Evolutionary conservation across 768 basidiomycete genomes (phyloP).

Genomic region (Coprinopsis marcescibilis): DNA sequence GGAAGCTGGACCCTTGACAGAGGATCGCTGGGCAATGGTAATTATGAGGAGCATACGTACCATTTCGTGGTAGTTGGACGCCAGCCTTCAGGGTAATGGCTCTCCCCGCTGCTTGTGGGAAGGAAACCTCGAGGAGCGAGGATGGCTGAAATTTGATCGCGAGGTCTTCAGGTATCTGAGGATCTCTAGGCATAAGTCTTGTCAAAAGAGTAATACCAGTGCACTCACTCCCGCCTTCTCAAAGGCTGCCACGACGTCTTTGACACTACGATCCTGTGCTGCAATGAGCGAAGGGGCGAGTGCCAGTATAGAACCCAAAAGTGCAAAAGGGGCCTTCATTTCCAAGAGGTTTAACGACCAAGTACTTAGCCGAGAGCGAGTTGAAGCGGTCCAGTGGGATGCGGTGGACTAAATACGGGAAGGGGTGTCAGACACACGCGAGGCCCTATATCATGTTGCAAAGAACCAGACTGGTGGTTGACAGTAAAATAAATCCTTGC

Average conservation of each 20-base stretch:
- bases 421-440: too few relatives aligned
- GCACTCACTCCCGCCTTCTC: conserved; percentile 19
- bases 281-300: background rate
- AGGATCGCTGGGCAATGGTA: too few relatives aligned
- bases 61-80: conserved; percentile 16
- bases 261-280: conserved; percentile 21
- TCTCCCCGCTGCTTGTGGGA: conserved; percentile 16
- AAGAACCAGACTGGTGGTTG: too few relatives aligned
- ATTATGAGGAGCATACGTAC: background rate
- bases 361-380: too few relatives aligned
- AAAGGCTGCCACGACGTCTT: conserved; percentile 20
- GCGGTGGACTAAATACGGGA: too few relatives aligned
- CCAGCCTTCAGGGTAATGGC: conserved; percentile 20
- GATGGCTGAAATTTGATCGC: conserved; percentile 19
- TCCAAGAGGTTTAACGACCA: too few relatives aligned
- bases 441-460: too few relatives aligned
- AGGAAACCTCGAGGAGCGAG: conserved; percentile 20
- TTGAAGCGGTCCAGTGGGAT: too few relatives aligned
- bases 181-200: background rate
- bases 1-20: too few relatives aligned
- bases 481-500: too few relatives aligned
- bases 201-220: background rate
- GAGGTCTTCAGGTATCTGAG: conserved; percentile 20
- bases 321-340: too few relatives aligned
- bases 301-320: background rate